These are phyloP conservation scores for Ganoderma lucidum DNA, from an alignment of 1,284 basidiomycete genomes.

Conservation along the genomic window DNA sequence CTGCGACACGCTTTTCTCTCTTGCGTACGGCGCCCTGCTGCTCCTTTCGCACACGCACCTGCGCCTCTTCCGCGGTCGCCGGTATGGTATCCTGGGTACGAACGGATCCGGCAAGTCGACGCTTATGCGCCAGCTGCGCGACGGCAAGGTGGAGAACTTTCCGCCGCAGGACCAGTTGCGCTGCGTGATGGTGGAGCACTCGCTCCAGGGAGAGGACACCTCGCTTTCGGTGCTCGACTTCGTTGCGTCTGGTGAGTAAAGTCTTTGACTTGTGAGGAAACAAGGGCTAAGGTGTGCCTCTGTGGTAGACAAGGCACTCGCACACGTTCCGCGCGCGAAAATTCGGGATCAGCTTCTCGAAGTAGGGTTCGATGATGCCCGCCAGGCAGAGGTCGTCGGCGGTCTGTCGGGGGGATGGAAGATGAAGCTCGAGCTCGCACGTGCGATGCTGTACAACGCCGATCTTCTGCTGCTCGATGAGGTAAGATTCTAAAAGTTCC, in stretches of 20 bases:
- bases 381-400: conserved; percentile 88
- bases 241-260: conserved; percentile 75
- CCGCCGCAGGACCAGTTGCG: conserved; percentile 89
- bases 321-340: conserved; percentile 65
- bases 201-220: conserved; percentile 92
- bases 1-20: conserved; percentile 94
- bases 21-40: conserved; percentile 96
- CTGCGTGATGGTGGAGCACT: conserved; percentile 96
- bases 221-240: conserved; percentile 88
- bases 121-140: conserved; percentile 93
- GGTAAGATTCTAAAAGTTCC: conserved; percentile 46
- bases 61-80: conserved; percentile 88
- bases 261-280: not conserved
- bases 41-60: conserved; percentile 96
- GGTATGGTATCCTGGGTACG: conserved; percentile 95
- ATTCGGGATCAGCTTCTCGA: conserved; percentile 83
- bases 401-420: conserved; percentile 99
- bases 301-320: conserved; percentile 65
- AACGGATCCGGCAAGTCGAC: conserved; percentile 99
- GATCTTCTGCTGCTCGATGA: conserved; percentile 93
- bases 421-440: conserved; percentile 94
- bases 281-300: not conserved
- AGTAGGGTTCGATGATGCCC: conserved; percentile 91
- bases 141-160: conserved; percentile 96
- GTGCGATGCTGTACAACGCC: conserved; percentile 97